Conservation (phyloP, 306 rosid species). For the Quercus variabilis region DNA sequence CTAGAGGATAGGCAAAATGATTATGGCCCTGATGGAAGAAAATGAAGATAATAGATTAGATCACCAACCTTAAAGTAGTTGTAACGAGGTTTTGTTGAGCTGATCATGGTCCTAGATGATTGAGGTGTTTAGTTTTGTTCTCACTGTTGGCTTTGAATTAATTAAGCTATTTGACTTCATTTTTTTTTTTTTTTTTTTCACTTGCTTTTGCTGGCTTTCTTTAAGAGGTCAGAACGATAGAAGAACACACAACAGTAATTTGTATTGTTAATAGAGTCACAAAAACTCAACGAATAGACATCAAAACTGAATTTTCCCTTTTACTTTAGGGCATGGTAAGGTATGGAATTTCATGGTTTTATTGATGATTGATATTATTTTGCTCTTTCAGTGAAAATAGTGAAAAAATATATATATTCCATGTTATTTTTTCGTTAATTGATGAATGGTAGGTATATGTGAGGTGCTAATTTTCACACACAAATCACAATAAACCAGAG, state of each 20-base stretch:
- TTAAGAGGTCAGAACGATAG: not conserved
- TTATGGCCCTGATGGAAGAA: not conserved
- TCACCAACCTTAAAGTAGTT: not conserved
- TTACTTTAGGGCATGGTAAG: not conserved
- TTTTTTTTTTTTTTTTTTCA: too few species aligned
- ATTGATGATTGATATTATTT: not conserved
- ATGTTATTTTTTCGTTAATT: not conserved
- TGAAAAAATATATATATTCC: too few species aligned
- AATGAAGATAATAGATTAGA: not conserved
- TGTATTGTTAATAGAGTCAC: not conserved
- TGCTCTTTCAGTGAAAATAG: not conserved
- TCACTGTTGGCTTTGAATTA: too few species aligned
- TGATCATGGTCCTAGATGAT: not conserved
- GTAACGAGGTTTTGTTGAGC: not conserved
- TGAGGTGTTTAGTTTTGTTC: too few species aligned
- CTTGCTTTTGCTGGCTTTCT: not conserved
- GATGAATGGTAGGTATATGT: not conserved
- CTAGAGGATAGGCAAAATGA: not conserved
- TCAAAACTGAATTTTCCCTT: not conserved
- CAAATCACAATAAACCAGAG: too few species aligned
- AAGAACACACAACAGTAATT: not conserved
- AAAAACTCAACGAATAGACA: not conserved
- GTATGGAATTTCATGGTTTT: not conserved
- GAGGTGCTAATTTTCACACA: not conserved
- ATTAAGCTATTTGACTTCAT: too few species aligned